Percentiles rank a stretch among this genome's conserved stretches.
These are phyloP conservation scores for Setaria viridis DNA, from an alignment of 202 grass and related monocot genomes.

Conservation along the genomic window DNA sequence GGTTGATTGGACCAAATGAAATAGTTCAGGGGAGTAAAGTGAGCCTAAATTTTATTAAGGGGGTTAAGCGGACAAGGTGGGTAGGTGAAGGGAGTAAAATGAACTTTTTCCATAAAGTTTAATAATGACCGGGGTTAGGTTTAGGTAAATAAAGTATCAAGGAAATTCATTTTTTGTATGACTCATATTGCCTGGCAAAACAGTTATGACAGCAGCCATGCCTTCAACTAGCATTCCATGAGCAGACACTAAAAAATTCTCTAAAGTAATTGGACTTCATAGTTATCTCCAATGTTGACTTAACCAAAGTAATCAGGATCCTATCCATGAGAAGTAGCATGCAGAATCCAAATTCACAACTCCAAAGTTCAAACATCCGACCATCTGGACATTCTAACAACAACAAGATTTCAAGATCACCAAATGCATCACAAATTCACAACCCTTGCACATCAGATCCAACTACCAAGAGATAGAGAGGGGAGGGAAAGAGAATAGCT, in stretches of 20 bases:
- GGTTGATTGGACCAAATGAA: too few relatives aligned
- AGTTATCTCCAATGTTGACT: not conserved
- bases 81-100: too few relatives aligned
- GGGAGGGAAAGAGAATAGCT: not conserved
- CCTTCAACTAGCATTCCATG: not conserved
- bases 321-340: not conserved
- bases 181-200: not conserved
- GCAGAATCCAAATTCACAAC: not conserved
- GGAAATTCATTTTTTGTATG: not conserved
- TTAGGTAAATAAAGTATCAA: not conserved
- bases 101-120: not conserved
- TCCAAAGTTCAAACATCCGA: not conserved
- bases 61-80: too few relatives aligned
- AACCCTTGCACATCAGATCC: not conserved
- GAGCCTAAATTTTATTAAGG: too few relatives aligned
- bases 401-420: not conserved
- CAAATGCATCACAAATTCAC: not conserved
- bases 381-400: not conserved
- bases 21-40: too few relatives aligned
- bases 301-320: not conserved
- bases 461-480: not conserved
- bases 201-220: not conserved
- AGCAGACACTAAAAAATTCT: not conserved
- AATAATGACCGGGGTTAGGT: not conserved
- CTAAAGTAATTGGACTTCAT: not conserved